These are phyloP conservation scores for Bipolaris bicolor DNA, from an alignment of 2,329 filamentous ascomycete species.

Conservation along the genomic window DNA sequence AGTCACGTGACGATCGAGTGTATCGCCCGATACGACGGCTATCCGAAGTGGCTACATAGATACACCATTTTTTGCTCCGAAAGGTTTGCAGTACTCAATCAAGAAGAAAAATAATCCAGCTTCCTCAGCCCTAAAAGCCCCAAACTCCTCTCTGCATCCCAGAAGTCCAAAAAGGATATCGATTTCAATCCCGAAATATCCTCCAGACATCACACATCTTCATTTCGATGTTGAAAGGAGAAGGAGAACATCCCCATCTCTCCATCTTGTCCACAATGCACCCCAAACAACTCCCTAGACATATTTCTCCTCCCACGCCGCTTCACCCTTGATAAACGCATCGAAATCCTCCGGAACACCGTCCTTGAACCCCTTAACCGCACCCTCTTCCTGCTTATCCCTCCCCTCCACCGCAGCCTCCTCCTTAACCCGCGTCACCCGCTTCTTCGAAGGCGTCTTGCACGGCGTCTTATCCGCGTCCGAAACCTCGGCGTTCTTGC, in stretches of 20 bases:
- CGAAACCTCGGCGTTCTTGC: constrained; percentile 17
- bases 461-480: constrained; percentile 13
- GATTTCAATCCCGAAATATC: no score
- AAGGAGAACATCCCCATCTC: no score
- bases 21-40: no score
- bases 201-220: no score
- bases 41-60: no score
- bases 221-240: no score
- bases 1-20: not conserved
- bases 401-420: constrained; percentile 22
- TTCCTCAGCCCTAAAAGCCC: no score
- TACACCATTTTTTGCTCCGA: no score
- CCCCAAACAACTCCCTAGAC: not conserved
- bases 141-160: no score
- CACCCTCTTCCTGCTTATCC: constrained; percentile 18
- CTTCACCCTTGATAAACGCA: constrained; percentile 22
- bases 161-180: no score
- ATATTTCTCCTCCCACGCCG: constrained; percentile 13
- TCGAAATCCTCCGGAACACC: constrained; percentile 17
- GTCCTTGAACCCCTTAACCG: not conserved
- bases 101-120: no score
- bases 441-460: constrained; percentile 3
- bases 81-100: no score
- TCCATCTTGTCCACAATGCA: not conserved
- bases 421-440: constrained; percentile 22